Conservation (phyloP, 331 rosid genomes). For the Rosa hybrid region DNA sequence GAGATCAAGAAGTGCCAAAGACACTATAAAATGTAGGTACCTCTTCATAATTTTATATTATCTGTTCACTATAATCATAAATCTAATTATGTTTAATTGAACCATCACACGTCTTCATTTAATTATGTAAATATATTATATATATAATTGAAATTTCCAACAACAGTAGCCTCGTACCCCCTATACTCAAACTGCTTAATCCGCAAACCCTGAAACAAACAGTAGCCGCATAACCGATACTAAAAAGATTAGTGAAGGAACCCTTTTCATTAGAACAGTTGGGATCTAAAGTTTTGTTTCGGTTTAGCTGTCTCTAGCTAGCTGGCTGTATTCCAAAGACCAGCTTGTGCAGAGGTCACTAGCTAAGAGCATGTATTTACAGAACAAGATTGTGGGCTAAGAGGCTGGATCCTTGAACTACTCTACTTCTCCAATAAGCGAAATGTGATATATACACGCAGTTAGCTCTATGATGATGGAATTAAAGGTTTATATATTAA, state of each 20-base stretch:
- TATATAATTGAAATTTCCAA: no score
- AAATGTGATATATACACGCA: not conserved
- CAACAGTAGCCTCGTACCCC: no score
- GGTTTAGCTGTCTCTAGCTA: not conserved
- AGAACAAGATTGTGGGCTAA: not conserved
- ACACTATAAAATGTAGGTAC: no score
- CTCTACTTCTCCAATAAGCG: not conserved
- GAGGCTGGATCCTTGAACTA: constrained; percentile 5
- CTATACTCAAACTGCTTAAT: not conserved
- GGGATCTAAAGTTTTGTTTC: not conserved
- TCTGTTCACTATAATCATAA: no score
- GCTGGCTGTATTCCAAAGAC: not conserved
- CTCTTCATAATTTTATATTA: no score
- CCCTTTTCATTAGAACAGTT: not conserved
- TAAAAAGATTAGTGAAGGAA: not conserved
- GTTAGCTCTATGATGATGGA: not conserved
- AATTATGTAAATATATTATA: no score
- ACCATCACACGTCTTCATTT: no score
- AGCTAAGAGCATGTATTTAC: not conserved
- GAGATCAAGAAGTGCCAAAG: no score
- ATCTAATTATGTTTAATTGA: no score
- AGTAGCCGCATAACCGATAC: not conserved
- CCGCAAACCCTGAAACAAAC: not conserved
- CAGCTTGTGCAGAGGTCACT: constrained; percentile 11
- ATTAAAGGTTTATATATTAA: not conserved